Percentiles rank a stretch among this genome's conserved stretches.
These are phyloP conservation scores for Skeletonema tropicum DNA, from an alignment of 108 stramenopile species.

Conservation along the genomic window DNA sequence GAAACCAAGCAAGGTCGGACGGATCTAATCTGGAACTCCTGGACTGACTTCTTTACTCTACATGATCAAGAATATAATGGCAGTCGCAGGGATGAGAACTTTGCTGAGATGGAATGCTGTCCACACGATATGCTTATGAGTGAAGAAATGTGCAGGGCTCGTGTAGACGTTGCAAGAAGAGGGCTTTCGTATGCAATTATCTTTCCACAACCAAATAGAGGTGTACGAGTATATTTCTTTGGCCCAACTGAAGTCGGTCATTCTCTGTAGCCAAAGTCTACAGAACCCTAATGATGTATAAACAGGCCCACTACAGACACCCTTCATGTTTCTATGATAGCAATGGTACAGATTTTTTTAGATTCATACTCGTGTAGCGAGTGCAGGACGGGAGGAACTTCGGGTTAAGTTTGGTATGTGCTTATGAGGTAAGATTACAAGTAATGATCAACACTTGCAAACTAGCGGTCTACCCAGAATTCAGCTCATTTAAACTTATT, in stretches of 20 bases:
- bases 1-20: constrained; percentile 9
- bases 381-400: no score
- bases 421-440: no score
- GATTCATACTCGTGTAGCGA: no score
- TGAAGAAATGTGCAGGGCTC: constrained; percentile 2
- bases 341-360: no score
- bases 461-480: background rate
- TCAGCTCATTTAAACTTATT: background rate
- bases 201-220: constrained; percentile 2
- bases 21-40: constrained; percentile 10
- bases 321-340: no score
- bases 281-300: no score
- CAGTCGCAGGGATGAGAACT: background rate
- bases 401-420: no score
- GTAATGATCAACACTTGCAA: no score
- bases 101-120: constrained; percentile 4
- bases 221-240: constrained; percentile 14
- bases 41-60: background rate
- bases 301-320: no score
- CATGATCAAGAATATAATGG: background rate
- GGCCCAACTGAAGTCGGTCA: background rate
- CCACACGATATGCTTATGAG: constrained; percentile 18
- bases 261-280: background rate
- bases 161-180: constrained; percentile 6
- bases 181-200: constrained; percentile 12